These are phyloP conservation scores for Corylus heterophylla DNA, from an alignment of 306 rosid genomes.

Conservation along the genomic window DNA sequence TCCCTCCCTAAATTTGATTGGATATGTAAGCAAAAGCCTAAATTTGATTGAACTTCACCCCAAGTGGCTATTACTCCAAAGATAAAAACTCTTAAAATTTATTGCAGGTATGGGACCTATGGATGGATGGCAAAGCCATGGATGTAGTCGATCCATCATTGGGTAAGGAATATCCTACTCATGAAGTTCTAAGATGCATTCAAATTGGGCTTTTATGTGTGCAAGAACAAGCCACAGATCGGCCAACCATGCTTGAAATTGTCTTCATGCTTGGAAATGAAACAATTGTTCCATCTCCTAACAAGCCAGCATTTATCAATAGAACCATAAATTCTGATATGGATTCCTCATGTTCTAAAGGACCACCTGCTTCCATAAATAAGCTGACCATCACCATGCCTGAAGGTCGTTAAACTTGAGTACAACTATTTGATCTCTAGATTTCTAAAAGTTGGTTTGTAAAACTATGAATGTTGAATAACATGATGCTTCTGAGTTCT, in stretches of 20 bases:
- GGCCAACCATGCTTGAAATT: constrained; percentile 56
- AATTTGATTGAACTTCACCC: background rate
- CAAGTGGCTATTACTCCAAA: background rate
- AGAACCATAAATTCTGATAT: background rate
- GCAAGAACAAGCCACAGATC: constrained; percentile 35
- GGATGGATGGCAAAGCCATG: background rate
- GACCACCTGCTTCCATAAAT: constrained; percentile 29
- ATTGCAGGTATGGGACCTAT: constrained; percentile 43
- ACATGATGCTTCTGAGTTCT: no score
- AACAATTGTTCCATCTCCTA: constrained; percentile 37
- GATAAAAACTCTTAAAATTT: background rate
- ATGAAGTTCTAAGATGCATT: constrained; percentile 28
- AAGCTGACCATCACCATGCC: constrained; percentile 29
- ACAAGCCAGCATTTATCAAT: constrained; percentile 49
- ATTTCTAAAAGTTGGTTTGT: no score
- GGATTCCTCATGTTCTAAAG: constrained; percentile 33
- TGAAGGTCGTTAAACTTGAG: constrained; percentile 28
- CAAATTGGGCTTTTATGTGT: constrained; percentile 40
- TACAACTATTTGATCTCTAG: no score
- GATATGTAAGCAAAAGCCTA: constrained; percentile 36
- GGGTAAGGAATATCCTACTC: constrained; percentile 6
- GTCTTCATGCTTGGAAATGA: constrained; percentile 58
- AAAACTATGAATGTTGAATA: no score
- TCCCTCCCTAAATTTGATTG: constrained; percentile 31
- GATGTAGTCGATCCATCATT: constrained; percentile 32